Evolutionary conservation across 2,329 filamentous ascomycete species (phyloP).

Genomic region (Calonectria pseudoreteaudii): DNA sequence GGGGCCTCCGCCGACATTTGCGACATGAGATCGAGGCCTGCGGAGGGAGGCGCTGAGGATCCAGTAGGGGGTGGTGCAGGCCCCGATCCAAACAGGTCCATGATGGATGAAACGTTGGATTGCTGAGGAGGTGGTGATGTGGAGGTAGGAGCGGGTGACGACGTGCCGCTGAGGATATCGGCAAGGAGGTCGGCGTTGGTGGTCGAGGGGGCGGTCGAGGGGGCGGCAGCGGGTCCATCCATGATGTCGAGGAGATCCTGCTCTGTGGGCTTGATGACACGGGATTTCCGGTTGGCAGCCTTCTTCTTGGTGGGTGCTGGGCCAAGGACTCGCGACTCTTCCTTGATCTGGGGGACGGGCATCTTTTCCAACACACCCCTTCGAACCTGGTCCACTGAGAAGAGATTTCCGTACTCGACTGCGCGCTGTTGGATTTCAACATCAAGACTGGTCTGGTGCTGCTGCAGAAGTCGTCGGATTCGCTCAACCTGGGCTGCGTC

Average conservation of each 20-base stretch:
- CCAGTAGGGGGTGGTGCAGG: conserved; percentile 51
- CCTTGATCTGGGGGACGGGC: conserved; percentile 96
- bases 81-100: conserved; percentile 82
- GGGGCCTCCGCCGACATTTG: conserved; percentile 60
- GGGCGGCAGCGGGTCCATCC: conserved; percentile 73
- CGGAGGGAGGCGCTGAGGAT: conserved; percentile 53
- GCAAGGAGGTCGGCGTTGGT: conserved; percentile 90
- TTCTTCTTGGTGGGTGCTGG: conserved; percentile 78
- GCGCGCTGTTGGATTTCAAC: conserved; percentile 96
- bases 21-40: conserved; percentile 63
- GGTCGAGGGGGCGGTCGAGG: conserved; percentile 62
- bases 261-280: conserved; percentile 84
- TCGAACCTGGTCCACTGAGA: conserved; percentile 87
- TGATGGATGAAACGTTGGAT: conserved; percentile 78
- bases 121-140: conserved; percentile 63
- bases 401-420: conserved; percentile 96
- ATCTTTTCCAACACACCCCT: conserved; percentile 95
- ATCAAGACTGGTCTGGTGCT: conserved; percentile 87
- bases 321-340: conserved; percentile 91
- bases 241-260: conserved; percentile 95
- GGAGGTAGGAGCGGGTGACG: conserved; percentile 54
- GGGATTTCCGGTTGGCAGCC: conserved; percentile 80
- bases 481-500: conserved; percentile 89
- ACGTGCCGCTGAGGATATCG: conserved; percentile 87
- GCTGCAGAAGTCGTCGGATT: conserved; percentile 80